Evolutionary conservation across 257 asterid genomes (phyloP).

Genomic region (Cruciata laevipes): DNA sequence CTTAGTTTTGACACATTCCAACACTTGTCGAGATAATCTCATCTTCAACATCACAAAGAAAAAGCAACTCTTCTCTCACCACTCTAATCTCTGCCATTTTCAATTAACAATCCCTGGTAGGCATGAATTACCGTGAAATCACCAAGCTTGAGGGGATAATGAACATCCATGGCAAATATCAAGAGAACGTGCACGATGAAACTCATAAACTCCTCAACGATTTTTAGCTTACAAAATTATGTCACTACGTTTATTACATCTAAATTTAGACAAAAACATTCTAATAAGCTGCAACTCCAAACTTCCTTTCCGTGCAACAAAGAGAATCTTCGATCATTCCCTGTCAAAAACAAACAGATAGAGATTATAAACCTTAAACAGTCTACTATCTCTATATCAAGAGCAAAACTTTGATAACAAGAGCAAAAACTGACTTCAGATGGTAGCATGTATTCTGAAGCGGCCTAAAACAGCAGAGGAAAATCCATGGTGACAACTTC

Average conservation of each 20-base stretch:
- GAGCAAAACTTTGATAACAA: not conserved
- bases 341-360: slow-evolving; percentile 4
- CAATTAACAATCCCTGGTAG: not conserved
- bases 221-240: not conserved
- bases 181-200: not conserved
- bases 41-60: too few relatives aligned
- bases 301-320: not conserved
- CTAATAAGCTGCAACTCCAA: not conserved
- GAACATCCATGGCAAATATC: not conserved
- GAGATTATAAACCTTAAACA: not conserved
- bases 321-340: not conserved
- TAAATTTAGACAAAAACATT: not conserved
- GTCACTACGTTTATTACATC: not conserved
- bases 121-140: not conserved
- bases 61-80: too few relatives aligned
- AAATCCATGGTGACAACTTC: not conserved
- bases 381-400: not conserved
- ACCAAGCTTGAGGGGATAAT: not conserved
- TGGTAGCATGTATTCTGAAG: not conserved
- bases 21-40: too few relatives aligned
- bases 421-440: not conserved
- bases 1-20: too few relatives aligned
- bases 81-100: not conserved
- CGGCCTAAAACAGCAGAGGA: not conserved
- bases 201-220: not conserved